These are phyloP conservation scores for Rhodotorula babjevae DNA, from an alignment of 768 basidiomycete species.

Conservation along the genomic window DNA sequence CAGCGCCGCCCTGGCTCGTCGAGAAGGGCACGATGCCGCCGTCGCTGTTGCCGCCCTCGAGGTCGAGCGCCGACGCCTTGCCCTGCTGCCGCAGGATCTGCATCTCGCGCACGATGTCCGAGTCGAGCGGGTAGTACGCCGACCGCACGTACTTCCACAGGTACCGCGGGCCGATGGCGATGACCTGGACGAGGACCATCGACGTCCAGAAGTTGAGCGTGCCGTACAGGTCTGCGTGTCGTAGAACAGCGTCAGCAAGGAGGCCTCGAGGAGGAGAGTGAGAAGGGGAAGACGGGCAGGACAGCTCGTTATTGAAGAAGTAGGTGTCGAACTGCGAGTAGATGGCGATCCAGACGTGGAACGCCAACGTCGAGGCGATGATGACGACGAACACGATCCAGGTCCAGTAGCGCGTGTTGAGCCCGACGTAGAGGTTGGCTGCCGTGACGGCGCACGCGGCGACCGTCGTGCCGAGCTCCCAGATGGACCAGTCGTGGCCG, in stretches of 20 bases:
- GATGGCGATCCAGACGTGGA: slow-evolving; percentile 68
- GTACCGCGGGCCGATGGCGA: slow-evolving; percentile 78
- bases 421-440: slow-evolving; percentile 82
- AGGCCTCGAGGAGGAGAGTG: no score
- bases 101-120: slow-evolving; percentile 77
- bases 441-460: slow-evolving; percentile 79
- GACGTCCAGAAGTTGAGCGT: slow-evolving; percentile 79
- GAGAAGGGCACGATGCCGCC: background rate
- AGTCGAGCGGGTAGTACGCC: slow-evolving; percentile 74
- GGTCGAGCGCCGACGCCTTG: slow-evolving; percentile 1
- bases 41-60: background rate
- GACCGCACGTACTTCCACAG: slow-evolving; percentile 65
- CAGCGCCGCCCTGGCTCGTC: background rate
- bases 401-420: slow-evolving; percentile 83
- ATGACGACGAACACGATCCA: slow-evolving; percentile 41
- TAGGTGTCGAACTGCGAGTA: slow-evolving; percentile 74
- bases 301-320: slow-evolving; percentile 59
- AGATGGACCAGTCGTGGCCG: slow-evolving; percentile 72
- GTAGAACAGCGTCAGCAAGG: no score
- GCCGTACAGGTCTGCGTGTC: slow-evolving; percentile 70
- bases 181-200: slow-evolving; percentile 61
- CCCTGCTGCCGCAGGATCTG: slow-evolving; percentile 9
- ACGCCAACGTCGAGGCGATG: slow-evolving; percentile 53
- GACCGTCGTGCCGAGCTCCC: slow-evolving; percentile 88
- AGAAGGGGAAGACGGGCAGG: slow-evolving; percentile 5